A percentile compares a stretch with the other conserved stretches of the same genome.
These are phyloP conservation scores for Barnettozyma pratensis DNA, from an alignment of 805 yeast genomes.

Conservation along the genomic window DNA sequence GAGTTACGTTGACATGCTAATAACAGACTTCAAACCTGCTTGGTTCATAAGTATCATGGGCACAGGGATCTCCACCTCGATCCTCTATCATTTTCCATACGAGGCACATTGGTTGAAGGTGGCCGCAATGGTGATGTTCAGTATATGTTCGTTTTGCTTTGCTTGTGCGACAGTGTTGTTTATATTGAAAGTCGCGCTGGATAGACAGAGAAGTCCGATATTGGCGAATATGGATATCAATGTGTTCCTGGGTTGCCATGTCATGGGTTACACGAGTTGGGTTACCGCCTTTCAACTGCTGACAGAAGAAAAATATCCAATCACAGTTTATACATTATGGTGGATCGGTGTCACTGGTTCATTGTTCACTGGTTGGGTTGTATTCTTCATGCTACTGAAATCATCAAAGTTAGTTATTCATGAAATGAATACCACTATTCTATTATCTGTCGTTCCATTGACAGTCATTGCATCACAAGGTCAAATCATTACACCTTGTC, in stretches of 20 bases:
- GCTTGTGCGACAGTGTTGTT: constrained; percentile 38
- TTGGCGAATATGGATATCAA: constrained; percentile 41
- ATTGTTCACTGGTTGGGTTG: constrained; percentile 53
- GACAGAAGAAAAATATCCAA: constrained; percentile 30
- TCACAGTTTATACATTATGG: constrained; percentile 62
- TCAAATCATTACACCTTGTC: constrained; percentile 40
- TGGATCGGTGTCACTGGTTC: constrained; percentile 59
- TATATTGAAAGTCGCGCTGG: constrained; percentile 33
- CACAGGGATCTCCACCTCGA: constrained; percentile 62
- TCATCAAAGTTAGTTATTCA: constrained; percentile 28
- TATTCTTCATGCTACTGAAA: constrained; percentile 41
- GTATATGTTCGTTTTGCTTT: constrained; percentile 46
- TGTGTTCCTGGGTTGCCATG: constrained; percentile 70
- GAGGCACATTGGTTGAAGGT: constrained; percentile 51
- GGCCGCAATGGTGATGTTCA: constrained; percentile 61
- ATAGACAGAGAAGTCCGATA: constrained; percentile 25
- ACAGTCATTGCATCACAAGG: constrained; percentile 78
- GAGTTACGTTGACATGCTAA: neutral
- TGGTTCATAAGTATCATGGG: constrained; percentile 85
- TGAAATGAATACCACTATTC: constrained; percentile 48
- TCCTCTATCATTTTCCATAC: constrained; percentile 64
- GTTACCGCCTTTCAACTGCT: constrained; percentile 49
- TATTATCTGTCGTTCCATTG: constrained; percentile 75
- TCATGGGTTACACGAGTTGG: constrained; percentile 75
- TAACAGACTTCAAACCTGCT: constrained; percentile 37